These are phyloP conservation scores for Silene vulgaris DNA, from an alignment of 179 eudicot genomes.

Conservation along the genomic window DNA sequence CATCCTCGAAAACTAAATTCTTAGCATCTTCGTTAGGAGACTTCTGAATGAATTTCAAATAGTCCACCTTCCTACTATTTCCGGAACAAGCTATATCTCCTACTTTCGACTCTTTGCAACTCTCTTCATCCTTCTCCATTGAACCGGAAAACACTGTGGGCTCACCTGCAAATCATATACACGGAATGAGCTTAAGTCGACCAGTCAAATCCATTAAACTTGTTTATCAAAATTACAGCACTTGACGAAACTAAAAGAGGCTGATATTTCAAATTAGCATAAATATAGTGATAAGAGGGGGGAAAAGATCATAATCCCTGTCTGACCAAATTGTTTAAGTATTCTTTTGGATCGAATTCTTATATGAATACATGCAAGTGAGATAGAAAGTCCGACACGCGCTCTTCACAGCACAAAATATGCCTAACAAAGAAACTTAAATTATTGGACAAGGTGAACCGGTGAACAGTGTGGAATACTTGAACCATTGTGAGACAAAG, in stretches of 20 bases:
- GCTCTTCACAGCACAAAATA: no score
- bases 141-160: neutral
- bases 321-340: no score
- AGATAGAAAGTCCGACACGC: no score
- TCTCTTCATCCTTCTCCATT: neutral
- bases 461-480: no score
- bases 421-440: neutral
- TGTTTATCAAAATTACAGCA: neutral
- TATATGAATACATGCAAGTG: no score
- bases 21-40: neutral
- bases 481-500: neutral
- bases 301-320: no score
- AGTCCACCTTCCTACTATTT: neutral
- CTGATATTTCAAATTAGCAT: neutral
- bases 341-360: no score
- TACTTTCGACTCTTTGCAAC: neutral
- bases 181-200: neutral
- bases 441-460: no score
- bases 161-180: slow-evolving; percentile 12
- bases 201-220: neutral
- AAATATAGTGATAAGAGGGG: neutral
- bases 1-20: neutral
- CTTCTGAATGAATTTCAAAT: neutral
- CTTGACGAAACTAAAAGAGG: neutral
- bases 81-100: neutral